Evolutionary conservation across 805 yeast species (phyloP), one percentile per base, ranked within the genome.

Genomic region (Blastobotrys peoriensis): DNA sequence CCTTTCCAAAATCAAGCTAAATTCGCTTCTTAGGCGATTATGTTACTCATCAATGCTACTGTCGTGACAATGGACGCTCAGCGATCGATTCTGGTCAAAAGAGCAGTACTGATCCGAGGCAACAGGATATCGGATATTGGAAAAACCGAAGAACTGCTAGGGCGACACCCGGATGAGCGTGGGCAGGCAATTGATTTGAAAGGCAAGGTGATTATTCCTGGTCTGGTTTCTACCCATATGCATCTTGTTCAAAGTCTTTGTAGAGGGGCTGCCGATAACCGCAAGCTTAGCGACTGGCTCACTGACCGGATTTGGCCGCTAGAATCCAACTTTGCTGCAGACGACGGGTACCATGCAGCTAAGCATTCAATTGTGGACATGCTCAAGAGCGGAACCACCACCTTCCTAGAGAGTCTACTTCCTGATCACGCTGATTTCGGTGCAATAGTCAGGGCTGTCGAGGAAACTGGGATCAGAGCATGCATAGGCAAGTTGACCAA

Each of bases 351-450:
- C 13, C 30, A 25, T 25, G 30, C 30, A 8, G 30, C 30, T 13
- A 25, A 25, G 13, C 30, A 25, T 13, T 25, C 30, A 8, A 25
- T 25, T 25, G 30, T 25, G 8, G 30, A 25, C 8, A 25, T 25
- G 30, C 13, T 25, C 8, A 25, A 25, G 30, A 13, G 30, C 10
- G 30, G 30, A 25, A 25, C 30, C 8, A 25, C 30, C 30, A 25
- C 30, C 13, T 25, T 25, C 13, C 30, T 25, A 25, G 30, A 25
- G 30, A 25, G 30, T 13, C 30, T 25, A 25, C 30, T 25, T 25
- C 30, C 30, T 25, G 45, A 46, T 5, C 48, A 44, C 4, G 45
- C 45, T 41, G 47, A 44, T 17, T 44, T 44, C 15, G 33, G 15
- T 5, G 46, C 39, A 5, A 36, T 38, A 16, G 48, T 44, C 13